Evolutionary conservation across 306 rosid genomes (phyloP), one percentile per base, ranked within the genome.

Genomic region (Malus domestica): DNA sequence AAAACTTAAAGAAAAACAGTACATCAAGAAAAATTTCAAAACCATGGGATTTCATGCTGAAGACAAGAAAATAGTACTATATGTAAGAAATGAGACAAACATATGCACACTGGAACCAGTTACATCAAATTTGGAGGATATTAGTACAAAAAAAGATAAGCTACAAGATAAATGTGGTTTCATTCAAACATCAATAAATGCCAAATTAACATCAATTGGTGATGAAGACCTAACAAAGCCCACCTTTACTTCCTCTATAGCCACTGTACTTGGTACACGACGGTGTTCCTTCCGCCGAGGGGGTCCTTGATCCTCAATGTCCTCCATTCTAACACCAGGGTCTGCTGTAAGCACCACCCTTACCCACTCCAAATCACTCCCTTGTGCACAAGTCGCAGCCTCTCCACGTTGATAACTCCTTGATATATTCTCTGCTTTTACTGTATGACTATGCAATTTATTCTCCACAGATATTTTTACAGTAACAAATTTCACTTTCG

Each of bases 211-310:
- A 46, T 67, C 67, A 65, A 73, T 55, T 14, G 74, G 71, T 25
- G 71, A 45, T 57, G 42, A 73, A 70, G 44, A 33, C n/a, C 79
- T 77, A 46, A 71, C 70, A 74, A 86, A 80, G 64, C 88, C 76
- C 78, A 96, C 99, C 96, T 92, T 96, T 76, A 93, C 98, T 90
- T 93, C 99, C 82, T 96, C 99, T 22, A 96, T 92, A 58, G 99
- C 99, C 80, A 96, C 91, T 27, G 87, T 96, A 83, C 99, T 96
- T 77, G 99, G 99, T 82, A 96, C 97, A 42, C 99, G 93, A 14
- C 99, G 97, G 82, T 96, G 99, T 85, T 96, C 99, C 93, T 86
- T 92, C 80, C 91, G 86, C 70, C 93, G 92, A 30, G 80, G 86
- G 29, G 90, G 97, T 68, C 87, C 86, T 74, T 78, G 92, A 76